Evolutionary conservation across 192 early-diverging fungal species (phyloP).

Genomic region (Backusella sp.): DNA sequence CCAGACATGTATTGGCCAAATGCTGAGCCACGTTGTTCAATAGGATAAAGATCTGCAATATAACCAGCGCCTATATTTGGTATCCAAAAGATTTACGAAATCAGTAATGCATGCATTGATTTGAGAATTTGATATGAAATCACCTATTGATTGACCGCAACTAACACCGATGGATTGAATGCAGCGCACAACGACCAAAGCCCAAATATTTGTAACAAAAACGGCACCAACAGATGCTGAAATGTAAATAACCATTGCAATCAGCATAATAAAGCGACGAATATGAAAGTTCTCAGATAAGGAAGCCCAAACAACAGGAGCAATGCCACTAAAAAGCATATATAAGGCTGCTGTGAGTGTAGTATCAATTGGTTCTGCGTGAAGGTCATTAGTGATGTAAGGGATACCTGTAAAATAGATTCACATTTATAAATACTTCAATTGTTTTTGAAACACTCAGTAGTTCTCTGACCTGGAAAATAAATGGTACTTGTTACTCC

Average conservation of each 20-base stretch:
- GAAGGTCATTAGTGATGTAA: conserved; percentile 36
- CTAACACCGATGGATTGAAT: conserved; percentile 44
- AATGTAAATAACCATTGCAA: conserved; percentile 34
- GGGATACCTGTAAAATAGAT: conserved; percentile 7
- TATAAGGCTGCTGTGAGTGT: conserved; percentile 44
- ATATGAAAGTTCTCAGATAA: conserved; percentile 43
- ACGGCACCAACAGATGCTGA: conserved; percentile 41
- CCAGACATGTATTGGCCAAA: conserved; percentile 29
- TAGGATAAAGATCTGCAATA: conserved; percentile 16
- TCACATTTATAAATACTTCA: background rate
- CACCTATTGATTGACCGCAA: conserved; percentile 34
- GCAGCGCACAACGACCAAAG: conserved; percentile 38
- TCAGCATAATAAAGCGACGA: conserved; percentile 36
- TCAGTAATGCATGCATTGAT: background rate
- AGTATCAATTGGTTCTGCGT: conserved; percentile 37
- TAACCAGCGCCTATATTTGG: conserved; percentile 33
- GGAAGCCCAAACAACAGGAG: conserved; percentile 40
- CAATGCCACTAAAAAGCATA: conserved; percentile 45
- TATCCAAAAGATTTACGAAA: background rate
- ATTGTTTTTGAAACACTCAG: background rate
- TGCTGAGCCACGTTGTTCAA: conserved; percentile 21
- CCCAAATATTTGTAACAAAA: conserved; percentile 33
- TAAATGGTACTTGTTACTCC: background rate
- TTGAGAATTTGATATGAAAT: background rate
- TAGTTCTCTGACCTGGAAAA: too few relatives aligned